Percentiles rank a stretch among this genome's conserved stretches.
Conservation (phyloP, 2,329 filamentous ascomycete genomes). For the Biscogniauxia sp. region DNA sequence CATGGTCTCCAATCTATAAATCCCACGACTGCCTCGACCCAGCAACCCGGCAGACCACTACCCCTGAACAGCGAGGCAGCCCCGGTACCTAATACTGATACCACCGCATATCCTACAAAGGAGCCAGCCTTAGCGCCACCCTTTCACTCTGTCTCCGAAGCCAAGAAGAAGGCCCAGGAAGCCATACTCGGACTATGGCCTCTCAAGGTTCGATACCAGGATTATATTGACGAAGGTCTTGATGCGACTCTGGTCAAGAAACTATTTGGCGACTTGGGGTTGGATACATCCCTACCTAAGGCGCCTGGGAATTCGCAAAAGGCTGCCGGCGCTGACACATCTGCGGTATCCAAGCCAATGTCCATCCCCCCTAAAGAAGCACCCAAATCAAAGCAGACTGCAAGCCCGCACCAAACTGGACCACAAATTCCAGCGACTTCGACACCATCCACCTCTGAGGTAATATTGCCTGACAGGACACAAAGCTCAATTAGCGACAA, state of each 20-base stretch:
- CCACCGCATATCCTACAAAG: neutral
- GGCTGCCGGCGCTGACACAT: conserved; percentile 1
- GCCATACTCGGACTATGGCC: conserved; percentile 64
- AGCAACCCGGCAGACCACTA: neutral
- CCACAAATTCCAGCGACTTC: neutral
- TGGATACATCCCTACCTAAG: conserved; percentile 43
- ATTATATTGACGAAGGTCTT: conserved; percentile 72
- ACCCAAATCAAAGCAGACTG: conserved; percentile 6
- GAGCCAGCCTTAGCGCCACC: neutral
- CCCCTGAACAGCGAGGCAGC: neutral
- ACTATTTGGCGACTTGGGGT: conserved; percentile 67
- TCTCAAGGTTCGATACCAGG: conserved; percentile 69
- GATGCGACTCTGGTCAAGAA: conserved; percentile 59
- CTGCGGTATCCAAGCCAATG: conserved; percentile 2
- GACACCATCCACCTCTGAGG: neutral
- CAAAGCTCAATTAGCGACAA: conserved; percentile 2
- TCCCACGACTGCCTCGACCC: too few relatives aligned
- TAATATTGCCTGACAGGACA: neutral
- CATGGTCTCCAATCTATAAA: neutral
- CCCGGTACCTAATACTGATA: neutral
- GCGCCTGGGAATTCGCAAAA: conserved; percentile 12
- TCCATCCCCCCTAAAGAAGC: conserved; percentile 4
- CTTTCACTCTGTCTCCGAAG: conserved; percentile 38
- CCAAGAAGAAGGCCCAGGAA: conserved; percentile 59
- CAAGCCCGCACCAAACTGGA: conserved; percentile 6